phyloP scores from a whole-genome alignment of 2,329 filamentous ascomycete genomes.

The Phyllosticta citribraziliensis region DNA sequence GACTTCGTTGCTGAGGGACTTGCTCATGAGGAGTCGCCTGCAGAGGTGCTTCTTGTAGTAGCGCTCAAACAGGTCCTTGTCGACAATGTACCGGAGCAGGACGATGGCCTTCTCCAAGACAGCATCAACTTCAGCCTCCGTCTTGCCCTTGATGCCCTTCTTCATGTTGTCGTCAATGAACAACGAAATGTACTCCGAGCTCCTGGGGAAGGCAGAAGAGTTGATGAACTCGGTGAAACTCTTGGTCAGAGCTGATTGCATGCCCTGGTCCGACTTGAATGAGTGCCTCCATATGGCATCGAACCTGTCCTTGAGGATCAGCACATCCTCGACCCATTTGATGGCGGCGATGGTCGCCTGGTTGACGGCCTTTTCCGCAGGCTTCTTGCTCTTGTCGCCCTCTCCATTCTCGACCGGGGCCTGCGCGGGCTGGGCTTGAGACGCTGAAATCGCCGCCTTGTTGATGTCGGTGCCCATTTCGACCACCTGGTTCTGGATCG shows the following conservation, averaged over 20 bases:
- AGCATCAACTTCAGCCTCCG: constrained; percentile 73
- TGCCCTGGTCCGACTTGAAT: constrained; percentile 62
- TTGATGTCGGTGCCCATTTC: constrained; percentile 80
- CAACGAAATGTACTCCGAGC: constrained; percentile 85
- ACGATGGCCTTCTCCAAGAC: constrained; percentile 84
- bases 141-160: constrained; percentile 86
- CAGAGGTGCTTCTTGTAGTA: constrained; percentile 98
- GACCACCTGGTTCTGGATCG: constrained; percentile 64
- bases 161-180: constrained; percentile 97
- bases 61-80: constrained; percentile 90
- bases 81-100: constrained; percentile 75
- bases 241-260: constrained; percentile 74
- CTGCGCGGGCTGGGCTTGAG: constrained; percentile 44
- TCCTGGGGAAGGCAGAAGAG: constrained; percentile 55
- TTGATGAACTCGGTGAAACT: constrained; percentile 95
- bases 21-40: constrained; percentile 74
- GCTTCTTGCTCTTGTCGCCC: constrained; percentile 42
- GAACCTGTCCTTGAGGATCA: constrained; percentile 80
- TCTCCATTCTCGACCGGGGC: constrained; percentile 27
- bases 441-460: constrained; percentile 47
- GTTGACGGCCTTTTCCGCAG: constrained; percentile 46
- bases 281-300: constrained; percentile 66
- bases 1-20: constrained; percentile 81
- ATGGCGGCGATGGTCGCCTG: constrained; percentile 81
- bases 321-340: constrained; percentile 89